phyloP scores from a whole-genome alignment of 2,329 filamentous ascomycete genomes.

The Alternaria postmessia region DNA sequence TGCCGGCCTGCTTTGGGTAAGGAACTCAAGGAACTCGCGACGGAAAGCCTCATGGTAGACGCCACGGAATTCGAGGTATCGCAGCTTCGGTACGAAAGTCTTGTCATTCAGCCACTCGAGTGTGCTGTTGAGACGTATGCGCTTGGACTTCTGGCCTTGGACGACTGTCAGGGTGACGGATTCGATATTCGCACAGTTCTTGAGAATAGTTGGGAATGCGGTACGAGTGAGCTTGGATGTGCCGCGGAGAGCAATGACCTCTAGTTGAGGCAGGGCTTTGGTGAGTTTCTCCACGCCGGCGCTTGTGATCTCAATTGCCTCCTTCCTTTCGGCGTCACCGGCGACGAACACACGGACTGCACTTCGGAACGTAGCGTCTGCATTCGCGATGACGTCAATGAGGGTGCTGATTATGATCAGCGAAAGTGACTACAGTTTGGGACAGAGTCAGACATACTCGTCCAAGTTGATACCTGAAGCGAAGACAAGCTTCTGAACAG shows the following conservation, averaged over 20 bases:
- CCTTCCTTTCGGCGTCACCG: background rate
- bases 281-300: slow-evolving; percentile 1
- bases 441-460: background rate
- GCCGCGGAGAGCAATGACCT: background rate
- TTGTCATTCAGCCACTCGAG: slow-evolving; percentile 7
- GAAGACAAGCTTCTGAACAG: slow-evolving; percentile 5
- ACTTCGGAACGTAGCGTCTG: slow-evolving; percentile 4
- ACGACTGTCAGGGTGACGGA: slow-evolving; percentile 3
- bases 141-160: slow-evolving; percentile 6
- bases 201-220: slow-evolving; percentile 7
- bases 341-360: slow-evolving; percentile 6
- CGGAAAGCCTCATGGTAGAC: slow-evolving; percentile 4
- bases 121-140: slow-evolving; percentile 3
- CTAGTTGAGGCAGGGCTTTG: slow-evolving; percentile 2
- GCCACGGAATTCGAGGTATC: slow-evolving; percentile 10
- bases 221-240: slow-evolving; percentile 3
- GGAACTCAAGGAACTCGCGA: slow-evolving; percentile 9
- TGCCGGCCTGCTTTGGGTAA: slow-evolving; percentile 6
- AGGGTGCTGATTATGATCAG: slow-evolving; percentile 3
- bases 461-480: slow-evolving; percentile 4
- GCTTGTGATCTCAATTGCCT: slow-evolving; percentile 5
- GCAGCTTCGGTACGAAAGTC: background rate
- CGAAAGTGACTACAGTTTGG: background rate
- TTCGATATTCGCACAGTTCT: slow-evolving; percentile 7
- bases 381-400: slow-evolving; percentile 7